phyloP scores from a whole-genome alignment of 1,284 basidiomycete species.

The Peniophora sp. region DNA sequence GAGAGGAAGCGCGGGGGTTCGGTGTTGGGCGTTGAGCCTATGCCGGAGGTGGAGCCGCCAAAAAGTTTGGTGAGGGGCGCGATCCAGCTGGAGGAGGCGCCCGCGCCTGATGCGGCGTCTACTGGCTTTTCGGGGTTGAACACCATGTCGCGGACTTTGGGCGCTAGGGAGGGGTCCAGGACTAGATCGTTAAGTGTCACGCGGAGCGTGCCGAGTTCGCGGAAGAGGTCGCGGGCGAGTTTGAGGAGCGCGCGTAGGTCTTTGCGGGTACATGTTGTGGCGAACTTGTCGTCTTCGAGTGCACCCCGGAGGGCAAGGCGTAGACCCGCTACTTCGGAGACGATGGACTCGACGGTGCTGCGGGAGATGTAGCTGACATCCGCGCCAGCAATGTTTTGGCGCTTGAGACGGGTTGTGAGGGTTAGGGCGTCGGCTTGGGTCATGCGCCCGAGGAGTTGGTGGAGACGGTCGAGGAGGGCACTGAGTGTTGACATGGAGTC shows the following conservation, averaged over 20 bases:
- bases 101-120: constrained; percentile 17
- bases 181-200: constrained; percentile 85
- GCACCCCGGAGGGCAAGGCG: constrained; percentile 74
- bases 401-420: constrained; percentile 83
- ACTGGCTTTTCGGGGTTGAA: constrained; percentile 51
- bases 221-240: constrained; percentile 79
- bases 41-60: constrained; percentile 18
- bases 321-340: constrained; percentile 65
- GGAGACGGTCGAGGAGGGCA: constrained; percentile 65
- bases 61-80: constrained; percentile 77
- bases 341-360: constrained; percentile 71
- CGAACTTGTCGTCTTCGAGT: constrained; percentile 58
- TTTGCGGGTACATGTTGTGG: constrained; percentile 63
- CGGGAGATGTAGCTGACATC: constrained; percentile 87
- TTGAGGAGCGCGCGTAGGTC: constrained; percentile 84
- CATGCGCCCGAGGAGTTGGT: constrained; percentile 61
- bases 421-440: constrained; percentile 82
- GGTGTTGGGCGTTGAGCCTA: constrained; percentile 4
- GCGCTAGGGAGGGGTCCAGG: constrained; percentile 76
- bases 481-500: constrained; percentile 49
- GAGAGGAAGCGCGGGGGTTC: constrained; percentile 18
- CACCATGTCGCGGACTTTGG: constrained; percentile 62
- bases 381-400: constrained; percentile 77
- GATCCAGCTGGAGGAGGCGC: constrained; percentile 59
- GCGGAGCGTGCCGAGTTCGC: constrained; percentile 78